Evolutionary conservation across 148 eudicot genomes (phyloP), one percentile per base, ranked within the genome.

Genomic region (Silene latifolia): DNA sequence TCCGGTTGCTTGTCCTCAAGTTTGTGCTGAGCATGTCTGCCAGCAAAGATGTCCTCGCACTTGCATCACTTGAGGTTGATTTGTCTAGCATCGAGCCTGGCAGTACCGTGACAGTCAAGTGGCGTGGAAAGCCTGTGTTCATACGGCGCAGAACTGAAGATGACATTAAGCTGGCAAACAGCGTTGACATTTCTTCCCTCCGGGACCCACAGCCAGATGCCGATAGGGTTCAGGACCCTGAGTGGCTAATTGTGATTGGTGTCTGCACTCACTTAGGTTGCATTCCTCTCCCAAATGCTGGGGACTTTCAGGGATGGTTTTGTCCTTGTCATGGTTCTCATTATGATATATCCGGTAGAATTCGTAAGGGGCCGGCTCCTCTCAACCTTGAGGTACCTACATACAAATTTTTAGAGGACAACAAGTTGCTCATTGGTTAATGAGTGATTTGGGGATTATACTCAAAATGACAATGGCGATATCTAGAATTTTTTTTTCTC

Each of bases 301-400:
- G 90, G 13, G 92, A 90, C 60, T 90, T 67, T 59, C 87, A 84
- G 35, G 95, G 95, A 9, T 90, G 95, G 90, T 88, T 90, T 69
- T 90, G 92, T 79, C 95, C 95, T 8, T 90, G 95, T 78, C 95
- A 90, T 63, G 95, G 95, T 59, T 90, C 95, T 72, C 95, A 88
- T 72, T 90, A 90, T 54, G 91, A 90, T 56, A 88, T 87, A 27
- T 88, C 95, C 66, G 92, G 92, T 60, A 87, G 90, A 78, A 84
- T 85, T 29, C 90, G 92, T 1, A 90, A 90, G 80, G 95, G 95
- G 3, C 95, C 89, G 0, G 95, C 95, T 27, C 92, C 95, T 12
- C 85, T 67, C 79, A 88, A 90, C 75, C 88, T 90, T 25, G 92
- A 88, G 86, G 90, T 88, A 76, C 95, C 95, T 24, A 84, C 89